These are phyloP conservation scores for Phytophthora constricta DNA, from an alignment of 352 stramenopile species.

Conservation along the genomic window DNA sequence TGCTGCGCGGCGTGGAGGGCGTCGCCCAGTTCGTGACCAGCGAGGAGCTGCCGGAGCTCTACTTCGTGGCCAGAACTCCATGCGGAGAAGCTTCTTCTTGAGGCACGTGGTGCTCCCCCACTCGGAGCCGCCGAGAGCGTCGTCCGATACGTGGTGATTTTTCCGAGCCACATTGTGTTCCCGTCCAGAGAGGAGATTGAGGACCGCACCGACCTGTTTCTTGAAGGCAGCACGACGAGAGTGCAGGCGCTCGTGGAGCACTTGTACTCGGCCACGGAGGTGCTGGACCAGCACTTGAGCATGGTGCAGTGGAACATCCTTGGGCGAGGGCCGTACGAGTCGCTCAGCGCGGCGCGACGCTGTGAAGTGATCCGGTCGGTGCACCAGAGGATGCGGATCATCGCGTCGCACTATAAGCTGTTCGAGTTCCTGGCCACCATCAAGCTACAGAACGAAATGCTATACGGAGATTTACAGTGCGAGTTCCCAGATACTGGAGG, in stretches of 20 bases:
- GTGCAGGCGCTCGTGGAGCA: constrained; percentile 80
- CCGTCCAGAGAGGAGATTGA: constrained; percentile 82
- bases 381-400: constrained; percentile 70
- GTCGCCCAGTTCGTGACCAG: constrained; percentile 82
- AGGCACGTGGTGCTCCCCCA: constrained; percentile 73
- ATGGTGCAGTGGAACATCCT: constrained; percentile 91
- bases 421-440: constrained; percentile 88
- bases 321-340: constrained; percentile 79
- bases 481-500: constrained; percentile 58
- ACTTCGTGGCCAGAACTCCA: constrained; percentile 85
- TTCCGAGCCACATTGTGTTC: constrained; percentile 80
- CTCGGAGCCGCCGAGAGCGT: constrained; percentile 71
- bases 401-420: constrained; percentile 78
- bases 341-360: constrained; percentile 60
- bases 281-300: constrained; percentile 83
- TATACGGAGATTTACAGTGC: constrained; percentile 70
- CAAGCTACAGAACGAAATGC: constrained; percentile 86
- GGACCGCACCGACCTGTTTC: constrained; percentile 73
- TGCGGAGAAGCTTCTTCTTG: constrained; percentile 70
- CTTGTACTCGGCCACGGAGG: constrained; percentile 84
- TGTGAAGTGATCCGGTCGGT: constrained; percentile 77
- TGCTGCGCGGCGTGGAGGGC: no score
- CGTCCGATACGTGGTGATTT: constrained; percentile 78
- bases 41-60: constrained; percentile 84
- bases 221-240: constrained; percentile 75